phyloP scores from a whole-genome alignment of 495 filamentous ascomycete genomes.

The Trichoderma gamsii region DNA sequence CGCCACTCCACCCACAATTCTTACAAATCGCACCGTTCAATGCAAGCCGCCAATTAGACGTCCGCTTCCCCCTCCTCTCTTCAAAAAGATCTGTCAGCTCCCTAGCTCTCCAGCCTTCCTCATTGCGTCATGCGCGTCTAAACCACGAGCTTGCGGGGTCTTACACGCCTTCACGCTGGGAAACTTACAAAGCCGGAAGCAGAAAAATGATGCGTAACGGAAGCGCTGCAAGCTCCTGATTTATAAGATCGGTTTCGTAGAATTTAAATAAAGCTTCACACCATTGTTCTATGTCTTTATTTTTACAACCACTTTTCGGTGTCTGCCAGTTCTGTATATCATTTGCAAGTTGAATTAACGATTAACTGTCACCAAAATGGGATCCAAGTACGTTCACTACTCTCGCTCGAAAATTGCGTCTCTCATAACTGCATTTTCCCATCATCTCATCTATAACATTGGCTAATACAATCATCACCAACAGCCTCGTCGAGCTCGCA shows the following conservation, averaged over 20 bases:
- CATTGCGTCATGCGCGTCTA: conserved; percentile 9
- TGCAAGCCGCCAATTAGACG: neutral
- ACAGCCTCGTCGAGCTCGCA: conserved; percentile 24
- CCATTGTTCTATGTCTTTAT: neutral
- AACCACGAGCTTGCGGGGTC: conserved; percentile 9
- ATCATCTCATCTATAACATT: neutral
- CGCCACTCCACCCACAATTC: no score
- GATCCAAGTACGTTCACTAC: neutral
- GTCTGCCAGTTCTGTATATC: neutral
- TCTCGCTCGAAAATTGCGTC: neutral
- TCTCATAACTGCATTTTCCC: neutral
- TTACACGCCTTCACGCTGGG: neutral
- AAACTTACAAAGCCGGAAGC: neutral
- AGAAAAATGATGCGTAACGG: neutral
- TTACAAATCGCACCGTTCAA: neutral
- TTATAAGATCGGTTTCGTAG: no score
- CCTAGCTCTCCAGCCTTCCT: neutral
- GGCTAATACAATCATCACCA: neutral
- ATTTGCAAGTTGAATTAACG: neutral
- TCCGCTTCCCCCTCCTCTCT: neutral
- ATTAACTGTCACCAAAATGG: neutral
- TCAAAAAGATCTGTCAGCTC: neutral
- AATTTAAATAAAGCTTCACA: neutral
- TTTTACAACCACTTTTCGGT: neutral
- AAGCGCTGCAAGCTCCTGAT: no score